phyloP scores from a whole-genome alignment of 2,329 filamentous ascomycete species.

The Calonectria pteridis region DNA sequence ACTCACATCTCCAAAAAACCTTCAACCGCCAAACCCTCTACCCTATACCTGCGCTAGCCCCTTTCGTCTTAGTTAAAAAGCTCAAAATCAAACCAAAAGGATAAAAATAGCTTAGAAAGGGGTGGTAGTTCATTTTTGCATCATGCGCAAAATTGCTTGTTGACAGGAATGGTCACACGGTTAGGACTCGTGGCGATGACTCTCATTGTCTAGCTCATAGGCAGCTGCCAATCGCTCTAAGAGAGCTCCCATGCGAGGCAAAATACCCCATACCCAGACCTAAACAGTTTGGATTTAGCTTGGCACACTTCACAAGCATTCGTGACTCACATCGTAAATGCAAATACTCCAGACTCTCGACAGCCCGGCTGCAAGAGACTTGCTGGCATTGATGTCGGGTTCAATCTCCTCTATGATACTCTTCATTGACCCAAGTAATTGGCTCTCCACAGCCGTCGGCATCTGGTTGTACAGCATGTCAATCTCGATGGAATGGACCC shows the following conservation, averaged over 20 bases:
- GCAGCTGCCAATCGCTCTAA: background rate
- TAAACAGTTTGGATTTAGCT: background rate
- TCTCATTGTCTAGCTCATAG: background rate
- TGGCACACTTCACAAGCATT: background rate
- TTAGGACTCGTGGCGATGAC: background rate
- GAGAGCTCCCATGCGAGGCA: background rate
- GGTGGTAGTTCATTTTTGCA: background rate
- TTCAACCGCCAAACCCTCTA: too few relatives aligned
- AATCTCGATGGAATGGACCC: background rate
- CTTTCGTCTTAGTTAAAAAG: too few relatives aligned
- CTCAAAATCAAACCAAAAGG: background rate
- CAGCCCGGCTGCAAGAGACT: background rate
- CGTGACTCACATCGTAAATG: background rate
- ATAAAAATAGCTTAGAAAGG: background rate
- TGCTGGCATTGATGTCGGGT: background rate
- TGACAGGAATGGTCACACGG: background rate
- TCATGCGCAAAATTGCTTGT: background rate
- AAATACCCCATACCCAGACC: slow-evolving; percentile 1
- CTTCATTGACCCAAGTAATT: background rate
- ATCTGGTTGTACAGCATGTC: background rate
- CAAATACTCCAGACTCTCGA: background rate
- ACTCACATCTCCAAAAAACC: too few relatives aligned
- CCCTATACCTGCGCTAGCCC: too few relatives aligned
- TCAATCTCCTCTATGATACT: background rate
- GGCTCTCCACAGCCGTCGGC: background rate